A percentile compares a stretch with the other conserved stretches of the same genome.
Evolutionary conservation across 2,329 filamentous ascomycete species (phyloP).

Genomic region (Botrytis sinoallii): DNA sequence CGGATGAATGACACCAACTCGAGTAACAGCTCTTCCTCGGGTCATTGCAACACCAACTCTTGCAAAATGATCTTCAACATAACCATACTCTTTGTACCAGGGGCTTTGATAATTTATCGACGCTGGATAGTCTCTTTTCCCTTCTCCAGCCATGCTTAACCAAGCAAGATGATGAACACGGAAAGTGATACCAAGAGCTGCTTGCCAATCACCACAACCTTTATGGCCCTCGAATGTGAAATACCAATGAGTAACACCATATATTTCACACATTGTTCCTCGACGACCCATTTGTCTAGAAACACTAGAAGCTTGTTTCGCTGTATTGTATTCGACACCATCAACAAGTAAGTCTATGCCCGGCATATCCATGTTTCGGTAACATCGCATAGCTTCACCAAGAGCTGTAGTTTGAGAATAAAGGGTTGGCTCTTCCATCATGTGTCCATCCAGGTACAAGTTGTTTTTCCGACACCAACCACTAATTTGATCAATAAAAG

Average conservation of each 20-base stretch:
- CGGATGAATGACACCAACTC: conserved; percentile 38
- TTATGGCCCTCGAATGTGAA: conserved; percentile 39
- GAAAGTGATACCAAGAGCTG: conserved; percentile 38
- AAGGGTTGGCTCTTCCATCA: conserved; percentile 39
- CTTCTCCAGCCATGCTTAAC: conserved; percentile 39
- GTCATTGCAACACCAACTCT: conserved; percentile 37
- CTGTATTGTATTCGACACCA: conserved; percentile 38
- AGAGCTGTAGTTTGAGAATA: conserved; percentile 36
- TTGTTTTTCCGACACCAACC: conserved; percentile 35
- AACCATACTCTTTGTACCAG: conserved; percentile 38
- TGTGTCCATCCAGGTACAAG: conserved; percentile 36
- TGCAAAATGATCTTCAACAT: conserved; percentile 38
- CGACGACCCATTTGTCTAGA: conserved; percentile 35
- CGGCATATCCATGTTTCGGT: conserved; percentile 36
- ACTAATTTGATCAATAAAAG: conserved; percentile 36
- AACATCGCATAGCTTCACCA: conserved; percentile 39
- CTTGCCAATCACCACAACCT: conserved; percentile 39
- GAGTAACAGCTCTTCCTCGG: conserved; percentile 34
- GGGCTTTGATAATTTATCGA: conserved; percentile 38
- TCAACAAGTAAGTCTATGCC: conserved; percentile 38
- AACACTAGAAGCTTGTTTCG: conserved; percentile 37
- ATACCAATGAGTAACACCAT: conserved; percentile 38
- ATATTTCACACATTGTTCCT: conserved; percentile 37
- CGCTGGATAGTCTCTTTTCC: conserved; percentile 38
- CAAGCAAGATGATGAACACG: conserved; percentile 38